Conservation (phyloP, 305 asterid species). For the Solanum chacoense region DNA sequence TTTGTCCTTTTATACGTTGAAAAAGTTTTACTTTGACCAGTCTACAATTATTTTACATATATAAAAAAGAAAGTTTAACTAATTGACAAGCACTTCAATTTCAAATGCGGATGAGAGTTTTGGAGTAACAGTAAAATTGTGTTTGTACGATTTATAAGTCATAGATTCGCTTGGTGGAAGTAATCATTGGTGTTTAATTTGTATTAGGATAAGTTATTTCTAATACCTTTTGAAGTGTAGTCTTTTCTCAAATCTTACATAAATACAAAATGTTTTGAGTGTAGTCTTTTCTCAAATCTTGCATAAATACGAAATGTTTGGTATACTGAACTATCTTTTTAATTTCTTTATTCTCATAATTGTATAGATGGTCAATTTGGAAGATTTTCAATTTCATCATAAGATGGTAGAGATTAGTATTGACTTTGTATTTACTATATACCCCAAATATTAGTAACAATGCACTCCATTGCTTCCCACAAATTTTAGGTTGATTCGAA, state of each 20-base stretch:
- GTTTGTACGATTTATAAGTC: background rate
- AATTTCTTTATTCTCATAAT: background rate
- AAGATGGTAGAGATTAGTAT: background rate
- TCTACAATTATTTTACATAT: background rate
- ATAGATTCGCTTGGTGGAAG: rapidly evolving
- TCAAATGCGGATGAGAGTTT: background rate
- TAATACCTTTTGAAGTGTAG: background rate
- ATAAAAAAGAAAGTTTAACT: background rate
- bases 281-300: background rate
- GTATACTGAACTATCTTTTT: background rate
- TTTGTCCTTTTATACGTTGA: background rate
- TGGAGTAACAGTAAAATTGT: background rate
- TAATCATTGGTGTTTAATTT: background rate
- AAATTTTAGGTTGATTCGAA: background rate
- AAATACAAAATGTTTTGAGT: background rate
- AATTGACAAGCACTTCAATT: background rate
- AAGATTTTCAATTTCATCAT: background rate
- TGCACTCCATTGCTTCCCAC: background rate
- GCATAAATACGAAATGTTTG: background rate
- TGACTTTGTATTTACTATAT: background rate
- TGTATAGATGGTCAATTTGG: background rate
- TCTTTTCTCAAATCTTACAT: background rate
- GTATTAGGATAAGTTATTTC: background rate
- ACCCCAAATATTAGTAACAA: background rate
- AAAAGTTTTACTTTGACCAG: background rate